Evolutionary conservation across 371 early-diverging fungal genomes (phyloP), one percentile per base, ranked within the genome.

Genomic region (Mucor lusitanicus): DNA sequence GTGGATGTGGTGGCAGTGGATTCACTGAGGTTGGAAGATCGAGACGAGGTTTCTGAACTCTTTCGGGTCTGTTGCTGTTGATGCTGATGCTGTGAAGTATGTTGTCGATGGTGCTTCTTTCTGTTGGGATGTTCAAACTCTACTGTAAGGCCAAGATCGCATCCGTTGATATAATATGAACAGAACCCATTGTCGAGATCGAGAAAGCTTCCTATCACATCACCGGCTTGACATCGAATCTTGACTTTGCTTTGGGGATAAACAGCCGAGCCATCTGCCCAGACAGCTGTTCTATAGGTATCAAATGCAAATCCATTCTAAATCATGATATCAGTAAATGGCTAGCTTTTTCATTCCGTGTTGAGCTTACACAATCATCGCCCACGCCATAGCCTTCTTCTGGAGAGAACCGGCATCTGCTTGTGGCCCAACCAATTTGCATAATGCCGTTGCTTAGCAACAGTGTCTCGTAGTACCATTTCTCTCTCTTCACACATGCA

Each of bases 401-500:
- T 1, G 89, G 89, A 25, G 83, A 79, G 63, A 89, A 89, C 7
- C 80, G 81, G 46, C 88, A 86, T 32, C 81, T 81, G 30, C 73
- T 74, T 0, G 89, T 86, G 3, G 89, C 89, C 87, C 87, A 89
- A 7, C 89, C 89, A 19, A 89, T 78, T 60, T 87, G 89, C 85
- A 89, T 87, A 58, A 89, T 86, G 1, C 89, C 89, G 25, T 78
- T 78, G 3, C 82, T 87, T 15, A 87, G 56, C 7, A 87, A 63
- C 6, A 84, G 61, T 0, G 84, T 82, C 65, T 89, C 89, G 62
- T 87, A 89, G 54, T 83, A 87, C 89, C 89, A 89, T 70, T 84
- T 87, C 0, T 85, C 89, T 6, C 65, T 57, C 28, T 70, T 78
- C 17, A 83, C 83, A 54, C 74, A 71, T 1, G 81, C 79, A 11